Percentiles rank a stretch among this genome's conserved stretches.
These are phyloP conservation scores for Alternaria burnsii DNA, from an alignment of 2,329 filamentous ascomycete species.

Conservation along the genomic window DNA sequence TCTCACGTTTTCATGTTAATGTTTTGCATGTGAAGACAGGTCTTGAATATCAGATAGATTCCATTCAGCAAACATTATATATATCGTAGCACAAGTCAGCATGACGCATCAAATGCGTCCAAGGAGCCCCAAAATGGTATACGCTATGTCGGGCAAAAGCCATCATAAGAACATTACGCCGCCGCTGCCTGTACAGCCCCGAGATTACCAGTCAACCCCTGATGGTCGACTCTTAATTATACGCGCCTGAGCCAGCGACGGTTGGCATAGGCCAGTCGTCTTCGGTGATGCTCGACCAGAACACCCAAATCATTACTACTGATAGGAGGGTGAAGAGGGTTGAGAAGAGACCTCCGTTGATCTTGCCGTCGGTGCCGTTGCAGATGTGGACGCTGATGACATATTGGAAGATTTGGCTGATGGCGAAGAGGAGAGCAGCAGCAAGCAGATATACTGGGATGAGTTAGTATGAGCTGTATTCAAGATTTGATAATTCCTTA, in stretches of 20 bases:
- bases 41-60: constrained; percentile 9
- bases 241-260: constrained; percentile 50
- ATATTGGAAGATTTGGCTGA: constrained; percentile 96
- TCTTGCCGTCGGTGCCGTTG: constrained; percentile 79
- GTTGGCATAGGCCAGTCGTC: constrained; percentile 86
- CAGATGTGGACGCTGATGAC: constrained; percentile 92
- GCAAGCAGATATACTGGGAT: constrained; percentile 73
- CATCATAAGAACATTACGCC: constrained; percentile 49
- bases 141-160: constrained; percentile 49
- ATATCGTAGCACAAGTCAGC: constrained; percentile 41
- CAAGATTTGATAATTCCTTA: constrained; percentile 54
- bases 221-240: constrained; percentile 40
- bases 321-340: constrained; percentile 89
- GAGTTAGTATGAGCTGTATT: constrained; percentile 23
- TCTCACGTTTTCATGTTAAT: constrained; percentile 19
- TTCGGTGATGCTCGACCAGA: constrained; percentile 99
- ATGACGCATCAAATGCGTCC: constrained; percentile 37
- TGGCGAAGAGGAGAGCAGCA: constrained; percentile 82
- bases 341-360: constrained; percentile 92
- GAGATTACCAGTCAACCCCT: constrained; percentile 15
- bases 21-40: constrained; percentile 23
- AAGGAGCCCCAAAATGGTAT: constrained; percentile 48
- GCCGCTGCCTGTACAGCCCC: constrained; percentile 32
- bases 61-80: constrained; percentile 45
- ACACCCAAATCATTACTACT: constrained; percentile 86